These are phyloP conservation scores for Phylloporus sp. DNA, from an alignment of 768 basidiomycete genomes.

Conservation along the genomic window DNA sequence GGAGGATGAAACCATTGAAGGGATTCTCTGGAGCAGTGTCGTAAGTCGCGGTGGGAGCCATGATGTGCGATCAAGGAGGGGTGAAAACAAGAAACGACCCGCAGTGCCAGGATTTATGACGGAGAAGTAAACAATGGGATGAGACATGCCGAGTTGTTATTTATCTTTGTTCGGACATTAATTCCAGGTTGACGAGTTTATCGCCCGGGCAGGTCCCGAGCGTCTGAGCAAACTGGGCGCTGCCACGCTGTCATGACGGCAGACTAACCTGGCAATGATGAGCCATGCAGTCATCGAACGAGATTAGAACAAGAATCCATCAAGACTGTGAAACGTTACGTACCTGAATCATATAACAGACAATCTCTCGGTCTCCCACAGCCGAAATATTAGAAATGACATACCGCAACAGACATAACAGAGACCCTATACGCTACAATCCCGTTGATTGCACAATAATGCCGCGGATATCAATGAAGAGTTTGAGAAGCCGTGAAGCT, in stretches of 20 bases:
- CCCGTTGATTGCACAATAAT: neutral
- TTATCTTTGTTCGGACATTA: constrained; percentile 19
- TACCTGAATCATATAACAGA: neutral
- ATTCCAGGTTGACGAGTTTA: constrained; percentile 1
- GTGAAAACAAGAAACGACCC: neutral
- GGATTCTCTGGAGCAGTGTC: constrained; percentile 6
- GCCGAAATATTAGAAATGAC: neutral
- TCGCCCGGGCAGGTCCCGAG: constrained; percentile 1
- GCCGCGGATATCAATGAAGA: constrained; percentile 8
- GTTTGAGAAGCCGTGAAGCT: neutral
- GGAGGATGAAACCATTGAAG: constrained; percentile 32
- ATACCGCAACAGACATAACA: neutral
- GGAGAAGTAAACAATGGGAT: constrained; percentile 13
- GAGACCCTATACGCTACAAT: neutral
- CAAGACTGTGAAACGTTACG: neutral
- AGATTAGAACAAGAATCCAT: neutral
- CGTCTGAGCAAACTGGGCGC: neutral
- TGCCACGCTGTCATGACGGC: constrained; percentile 7
- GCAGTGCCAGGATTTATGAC: constrained; percentile 12
- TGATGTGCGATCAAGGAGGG: constrained; percentile 6
- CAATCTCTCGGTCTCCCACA: neutral
- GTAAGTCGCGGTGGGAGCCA: constrained; percentile 27
- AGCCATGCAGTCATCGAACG: neutral
- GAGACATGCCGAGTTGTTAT: constrained; percentile 24
- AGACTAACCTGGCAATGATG: neutral